A percentile compares a stretch with the other conserved stretches of the same genome.
Conservation (phyloP, 345 rosid genomes). For the Cardamine occulta region DNA sequence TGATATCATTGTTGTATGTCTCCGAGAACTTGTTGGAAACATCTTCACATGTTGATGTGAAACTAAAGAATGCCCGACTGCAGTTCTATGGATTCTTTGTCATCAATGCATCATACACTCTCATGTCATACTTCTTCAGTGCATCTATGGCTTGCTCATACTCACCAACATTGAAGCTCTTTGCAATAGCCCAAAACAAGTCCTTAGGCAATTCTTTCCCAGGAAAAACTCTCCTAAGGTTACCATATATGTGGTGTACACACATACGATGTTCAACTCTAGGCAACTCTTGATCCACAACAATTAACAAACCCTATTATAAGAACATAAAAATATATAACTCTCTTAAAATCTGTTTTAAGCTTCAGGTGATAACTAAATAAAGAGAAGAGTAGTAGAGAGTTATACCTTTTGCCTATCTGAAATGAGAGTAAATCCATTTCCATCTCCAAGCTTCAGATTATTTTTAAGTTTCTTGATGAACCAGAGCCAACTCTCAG, state of each 20-base stretch:
- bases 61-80: background rate
- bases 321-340: background rate
- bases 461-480: too few relatives aligned
- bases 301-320: background rate
- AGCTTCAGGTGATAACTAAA: too few relatives aligned
- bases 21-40: background rate
- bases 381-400: too few relatives aligned
- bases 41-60: background rate
- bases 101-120: background rate
- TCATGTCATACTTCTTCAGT: too few relatives aligned
- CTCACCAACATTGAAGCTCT: background rate
- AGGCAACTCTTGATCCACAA: background rate
- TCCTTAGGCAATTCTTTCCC: background rate
- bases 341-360: too few relatives aligned
- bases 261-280: constrained; percentile 9
- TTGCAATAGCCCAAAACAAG: background rate
- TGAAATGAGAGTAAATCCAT: too few relatives aligned
- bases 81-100: background rate
- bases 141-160: too few relatives aligned
- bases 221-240: background rate
- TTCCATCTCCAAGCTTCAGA: too few relatives aligned
- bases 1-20: background rate
- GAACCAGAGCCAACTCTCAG: too few relatives aligned
- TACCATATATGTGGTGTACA: background rate
- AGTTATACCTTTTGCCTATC: too few relatives aligned